These are phyloP conservation scores for Fomitopsis palustris DNA, from an alignment of 1,284 basidiomycete genomes.

Conservation along the genomic window DNA sequence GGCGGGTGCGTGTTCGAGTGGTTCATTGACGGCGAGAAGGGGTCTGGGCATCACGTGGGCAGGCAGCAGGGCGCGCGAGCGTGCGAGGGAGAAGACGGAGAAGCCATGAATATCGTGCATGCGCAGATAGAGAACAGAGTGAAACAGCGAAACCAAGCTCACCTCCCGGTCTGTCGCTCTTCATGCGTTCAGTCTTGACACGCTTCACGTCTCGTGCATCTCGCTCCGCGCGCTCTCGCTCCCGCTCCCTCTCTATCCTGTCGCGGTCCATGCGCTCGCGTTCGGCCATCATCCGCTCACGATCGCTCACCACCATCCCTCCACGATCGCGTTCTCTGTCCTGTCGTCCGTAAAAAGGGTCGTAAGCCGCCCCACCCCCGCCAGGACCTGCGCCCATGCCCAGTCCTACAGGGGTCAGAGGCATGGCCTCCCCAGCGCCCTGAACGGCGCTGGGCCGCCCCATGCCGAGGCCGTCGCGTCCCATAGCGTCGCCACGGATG, in stretches of 20 bases:
- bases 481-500: constrained; percentile 18
- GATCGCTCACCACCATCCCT: constrained; percentile 10
- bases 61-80: background rate
- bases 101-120: background rate
- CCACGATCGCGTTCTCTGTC: constrained; percentile 29
- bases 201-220: constrained; percentile 42
- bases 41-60: constrained; percentile 7
- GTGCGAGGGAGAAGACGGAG: background rate
- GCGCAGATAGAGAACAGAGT: background rate
- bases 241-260: constrained; percentile 17
- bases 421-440: constrained; percentile 15
- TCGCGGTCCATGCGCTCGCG: constrained; percentile 27
- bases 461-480: constrained; percentile 25
- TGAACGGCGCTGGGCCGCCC: constrained; percentile 19
- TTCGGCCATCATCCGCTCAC: constrained; percentile 27
- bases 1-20: constrained; percentile 15
- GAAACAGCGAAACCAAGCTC: background rate
- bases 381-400: constrained; percentile 27
- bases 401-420: constrained; percentile 24
- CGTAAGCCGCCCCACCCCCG: constrained; percentile 20
- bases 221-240: constrained; percentile 22
- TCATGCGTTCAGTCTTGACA: constrained; percentile 37
- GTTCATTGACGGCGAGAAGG: constrained; percentile 16
- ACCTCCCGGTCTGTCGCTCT: constrained; percentile 29
- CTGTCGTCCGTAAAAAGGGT: constrained; percentile 28